Evolutionary conservation across 2,329 filamentous ascomycete species (phyloP), one percentile per base, ranked within the genome.

Genomic region (Exophiala alcalophila): DNA sequence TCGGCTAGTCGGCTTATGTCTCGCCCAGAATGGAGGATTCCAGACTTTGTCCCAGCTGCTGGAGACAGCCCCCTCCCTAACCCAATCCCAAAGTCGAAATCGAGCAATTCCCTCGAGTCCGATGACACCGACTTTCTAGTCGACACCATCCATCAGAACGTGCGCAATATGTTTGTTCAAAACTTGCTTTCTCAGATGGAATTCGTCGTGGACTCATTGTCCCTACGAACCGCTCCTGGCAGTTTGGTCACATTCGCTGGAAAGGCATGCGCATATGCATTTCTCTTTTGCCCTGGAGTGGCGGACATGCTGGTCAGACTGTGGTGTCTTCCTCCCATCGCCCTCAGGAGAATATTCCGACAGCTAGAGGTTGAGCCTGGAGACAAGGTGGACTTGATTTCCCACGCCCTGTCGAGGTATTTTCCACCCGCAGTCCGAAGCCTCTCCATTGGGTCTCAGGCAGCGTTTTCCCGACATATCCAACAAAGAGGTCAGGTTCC

Each of bases 201-300:
- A 2, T 84, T 92, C 52, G 84, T 89, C n/a, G 83, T 94, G 5
- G 86, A 92, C 40, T 91, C 88, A 60, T 84, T 95, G 81, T 89
- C 86, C 11, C 71, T 86, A 57, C 79, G 86, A 34, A 84, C 88
- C 57, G 79, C 80, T 7, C 77, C 80, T 26, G 78, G 79, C 27
- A 84, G 80, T 55, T 64, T 89, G 45, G 86, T 95, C 44, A 84
- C 84, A 20, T 95, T 95, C 61, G 88, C 86, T 40, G 90, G 87
- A 47, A 94, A 92, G 65, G 86, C 88, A 3, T 91, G 86, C 59
- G 89, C 90, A 2, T 95, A 94, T 63, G 89, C 87, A 20, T 95
- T 94, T 65, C 92, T 91, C 67, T 96, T 94, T 58, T 90, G 86
- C 19, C 87, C 88, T 0, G 87, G 87, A 4, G 78, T 94, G 40